These are phyloP conservation scores for Diaporthe sp. DNA, from an alignment of 2,329 filamentous ascomycete species.

Conservation along the genomic window DNA sequence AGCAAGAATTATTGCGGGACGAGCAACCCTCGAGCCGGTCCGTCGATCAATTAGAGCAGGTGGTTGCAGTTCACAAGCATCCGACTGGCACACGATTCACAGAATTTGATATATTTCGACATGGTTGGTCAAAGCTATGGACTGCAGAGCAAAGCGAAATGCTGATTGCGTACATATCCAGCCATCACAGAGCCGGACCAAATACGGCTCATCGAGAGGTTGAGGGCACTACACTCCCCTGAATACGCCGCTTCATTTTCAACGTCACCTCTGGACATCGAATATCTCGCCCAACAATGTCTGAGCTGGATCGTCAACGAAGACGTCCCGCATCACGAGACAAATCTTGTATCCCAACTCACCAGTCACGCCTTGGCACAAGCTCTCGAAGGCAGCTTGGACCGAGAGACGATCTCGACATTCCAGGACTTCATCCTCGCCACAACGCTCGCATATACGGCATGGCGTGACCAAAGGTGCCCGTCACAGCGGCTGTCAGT, in stretches of 20 bases:
- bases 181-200: conserved; percentile 5
- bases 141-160: background rate
- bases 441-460: conserved; percentile 29
- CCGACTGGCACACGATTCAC: background rate
- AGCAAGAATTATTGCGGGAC: background rate
- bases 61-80: background rate
- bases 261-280: background rate
- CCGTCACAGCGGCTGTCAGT: conserved; percentile 16
- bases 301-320: conserved; percentile 22
- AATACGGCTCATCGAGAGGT: background rate
- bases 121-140: background rate
- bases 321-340: background rate
- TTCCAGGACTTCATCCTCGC: conserved; percentile 28
- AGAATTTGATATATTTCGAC: conserved; percentile 21
- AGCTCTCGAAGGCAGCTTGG: background rate
- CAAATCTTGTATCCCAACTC: conserved; percentile 15
- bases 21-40: background rate
- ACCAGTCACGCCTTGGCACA: conserved; percentile 8
- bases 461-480: conserved; percentile 16
- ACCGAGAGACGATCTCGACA: background rate
- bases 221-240: conserved; percentile 2
- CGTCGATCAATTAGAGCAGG: background rate
- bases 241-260: background rate
- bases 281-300: conserved; percentile 10
- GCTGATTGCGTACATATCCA: background rate